A percentile compares a stretch with the other conserved stretches of the same genome.
phyloP scores from a whole-genome alignment of 805 yeast species.

The Metschnikowia corniflorae region DNA sequence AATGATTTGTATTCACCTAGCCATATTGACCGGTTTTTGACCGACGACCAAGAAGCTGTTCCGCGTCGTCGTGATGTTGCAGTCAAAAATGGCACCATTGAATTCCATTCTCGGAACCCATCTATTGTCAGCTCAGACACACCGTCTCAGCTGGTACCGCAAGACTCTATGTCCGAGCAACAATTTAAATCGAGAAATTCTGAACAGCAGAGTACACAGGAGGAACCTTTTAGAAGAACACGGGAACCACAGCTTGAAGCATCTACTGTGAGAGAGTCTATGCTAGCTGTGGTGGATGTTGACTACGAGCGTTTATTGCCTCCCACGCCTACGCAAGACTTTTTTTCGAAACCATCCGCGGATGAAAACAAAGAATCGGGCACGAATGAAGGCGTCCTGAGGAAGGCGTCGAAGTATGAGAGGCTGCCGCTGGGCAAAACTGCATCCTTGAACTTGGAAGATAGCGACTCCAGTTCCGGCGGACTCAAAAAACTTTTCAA shows the following conservation, averaged over 20 bases:
- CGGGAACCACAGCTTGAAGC: too few relatives aligned
- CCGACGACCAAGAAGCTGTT: constrained; percentile 17
- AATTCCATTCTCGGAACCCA: constrained; percentile 11
- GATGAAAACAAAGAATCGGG: background rate
- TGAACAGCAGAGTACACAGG: background rate
- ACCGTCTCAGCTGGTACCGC: background rate
- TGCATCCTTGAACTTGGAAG: too few relatives aligned
- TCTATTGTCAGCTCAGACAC: background rate
- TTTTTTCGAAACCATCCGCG: background rate
- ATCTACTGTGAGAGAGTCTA: constrained; percentile 6
- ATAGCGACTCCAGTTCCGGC: background rate
- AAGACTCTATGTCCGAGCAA: background rate
- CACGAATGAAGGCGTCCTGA: background rate
- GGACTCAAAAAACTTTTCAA: constrained; percentile 9
- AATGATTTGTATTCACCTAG: constrained; percentile 11
- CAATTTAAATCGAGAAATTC: background rate
- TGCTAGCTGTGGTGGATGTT: constrained; percentile 17
- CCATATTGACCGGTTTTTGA: constrained; percentile 14
- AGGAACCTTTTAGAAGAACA: too few relatives aligned
- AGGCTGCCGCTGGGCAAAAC: background rate
- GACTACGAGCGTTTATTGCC: constrained; percentile 18
- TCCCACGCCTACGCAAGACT: constrained; percentile 9
- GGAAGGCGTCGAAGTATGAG: background rate
- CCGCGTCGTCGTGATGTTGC: constrained; percentile 19
- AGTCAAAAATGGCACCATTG: constrained; percentile 8